A percentile compares a stretch with the other conserved stretches of the same genome.
Evolutionary conservation across 2,329 filamentous ascomycete genomes (phyloP).

Genomic region (Magnaporthales sp.): DNA sequence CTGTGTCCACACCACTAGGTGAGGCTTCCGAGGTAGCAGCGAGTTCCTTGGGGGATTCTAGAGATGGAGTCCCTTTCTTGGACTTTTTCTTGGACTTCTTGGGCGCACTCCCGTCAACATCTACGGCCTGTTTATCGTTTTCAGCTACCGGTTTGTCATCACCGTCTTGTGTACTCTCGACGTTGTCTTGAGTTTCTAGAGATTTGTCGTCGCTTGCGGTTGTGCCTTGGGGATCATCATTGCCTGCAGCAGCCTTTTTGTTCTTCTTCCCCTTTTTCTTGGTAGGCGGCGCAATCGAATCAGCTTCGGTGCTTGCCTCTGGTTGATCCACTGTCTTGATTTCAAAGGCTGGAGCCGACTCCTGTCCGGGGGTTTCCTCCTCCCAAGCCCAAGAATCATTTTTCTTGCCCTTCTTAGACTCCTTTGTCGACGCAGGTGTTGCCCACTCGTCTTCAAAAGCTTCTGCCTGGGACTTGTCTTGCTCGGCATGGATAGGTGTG

Average conservation of each 20-base stretch:
- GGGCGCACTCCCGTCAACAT: conserved; percentile 21
- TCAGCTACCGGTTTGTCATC: background rate
- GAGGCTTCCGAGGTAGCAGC: background rate
- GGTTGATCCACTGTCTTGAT: background rate
- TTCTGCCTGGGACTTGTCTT: background rate
- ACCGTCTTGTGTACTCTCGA: background rate
- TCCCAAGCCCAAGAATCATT: background rate
- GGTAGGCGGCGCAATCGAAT: conserved; percentile 6
- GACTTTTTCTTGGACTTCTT: conserved; percentile 25
- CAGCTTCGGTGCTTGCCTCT: background rate
- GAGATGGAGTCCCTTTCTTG: conserved; percentile 7
- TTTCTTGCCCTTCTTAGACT: background rate
- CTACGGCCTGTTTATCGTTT: conserved; percentile 9
- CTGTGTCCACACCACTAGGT: background rate
- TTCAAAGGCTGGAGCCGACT: background rate
- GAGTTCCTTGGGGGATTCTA: background rate
- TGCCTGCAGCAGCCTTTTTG: conserved; percentile 7
- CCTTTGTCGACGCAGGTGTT: background rate
- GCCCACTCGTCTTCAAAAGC: conserved; percentile 10
- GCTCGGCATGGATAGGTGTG: background rate
- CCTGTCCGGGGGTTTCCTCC: background rate
- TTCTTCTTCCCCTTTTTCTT: conserved; percentile 23
- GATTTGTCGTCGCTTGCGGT: background rate
- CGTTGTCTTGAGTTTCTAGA: background rate
- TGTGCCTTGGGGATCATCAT: background rate